phyloP scores from a whole-genome alignment of 2,329 filamentous ascomycete species.

The Cryphonectria nitschkei region DNA sequence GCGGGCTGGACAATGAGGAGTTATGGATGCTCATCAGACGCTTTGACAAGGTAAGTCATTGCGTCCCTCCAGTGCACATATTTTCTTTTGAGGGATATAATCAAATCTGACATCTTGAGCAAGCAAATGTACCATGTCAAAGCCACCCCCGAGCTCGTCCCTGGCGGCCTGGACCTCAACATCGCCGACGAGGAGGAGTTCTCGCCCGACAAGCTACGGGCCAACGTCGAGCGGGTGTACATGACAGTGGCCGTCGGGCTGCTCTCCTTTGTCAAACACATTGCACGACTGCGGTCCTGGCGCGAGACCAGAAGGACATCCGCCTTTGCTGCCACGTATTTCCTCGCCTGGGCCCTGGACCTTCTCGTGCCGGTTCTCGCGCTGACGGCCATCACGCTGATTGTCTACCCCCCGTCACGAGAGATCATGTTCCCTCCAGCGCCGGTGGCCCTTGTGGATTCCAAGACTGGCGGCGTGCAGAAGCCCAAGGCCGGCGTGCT shows the following conservation, averaged over 20 bases:
- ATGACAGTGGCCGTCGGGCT: constrained; percentile 75
- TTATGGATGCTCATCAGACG: constrained; percentile 72
- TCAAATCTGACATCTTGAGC: constrained; percentile 30
- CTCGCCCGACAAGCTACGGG: constrained; percentile 79
- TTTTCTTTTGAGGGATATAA: neutral
- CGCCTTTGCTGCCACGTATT: constrained; percentile 59
- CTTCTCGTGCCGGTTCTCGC: constrained; percentile 67
- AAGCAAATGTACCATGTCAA: constrained; percentile 70
- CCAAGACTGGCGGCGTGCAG: constrained; percentile 72
- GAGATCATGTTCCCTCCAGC: constrained; percentile 73
- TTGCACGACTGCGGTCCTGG: constrained; percentile 79
- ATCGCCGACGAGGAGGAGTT: constrained; percentile 84
- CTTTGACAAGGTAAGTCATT: constrained; percentile 67
- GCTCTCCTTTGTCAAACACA: constrained; percentile 71
- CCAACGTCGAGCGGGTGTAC: constrained; percentile 79
- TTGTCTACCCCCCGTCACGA: constrained; percentile 67
- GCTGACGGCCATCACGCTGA: constrained; percentile 63
- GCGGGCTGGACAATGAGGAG: constrained; percentile 72
- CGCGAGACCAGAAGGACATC: constrained; percentile 70
- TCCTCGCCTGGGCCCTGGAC: constrained; percentile 72
- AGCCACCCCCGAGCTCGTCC: constrained; percentile 59
- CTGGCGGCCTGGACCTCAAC: constrained; percentile 77
- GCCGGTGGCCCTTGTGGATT: constrained; percentile 72
- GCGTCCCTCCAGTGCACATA: no score
- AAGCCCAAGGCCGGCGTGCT: constrained; percentile 77